Conservation (phyloP, 2,329 filamentous ascomycete genomes). For the Trichoderma lentiforme region DNA sequence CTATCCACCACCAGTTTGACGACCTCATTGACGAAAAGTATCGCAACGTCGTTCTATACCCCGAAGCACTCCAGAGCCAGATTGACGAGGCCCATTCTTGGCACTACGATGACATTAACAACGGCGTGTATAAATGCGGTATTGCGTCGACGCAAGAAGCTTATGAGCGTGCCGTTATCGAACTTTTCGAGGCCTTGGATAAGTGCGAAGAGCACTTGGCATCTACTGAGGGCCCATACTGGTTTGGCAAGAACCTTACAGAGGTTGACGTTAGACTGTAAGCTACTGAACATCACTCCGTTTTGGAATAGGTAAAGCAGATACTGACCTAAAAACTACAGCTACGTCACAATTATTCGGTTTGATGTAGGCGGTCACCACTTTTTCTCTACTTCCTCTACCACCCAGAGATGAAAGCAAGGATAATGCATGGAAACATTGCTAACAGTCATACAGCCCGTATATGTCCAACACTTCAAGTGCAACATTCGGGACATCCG, state of each 20-base stretch:
- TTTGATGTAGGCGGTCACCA: slow-evolving; percentile 49
- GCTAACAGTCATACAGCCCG: slow-evolving; percentile 34
- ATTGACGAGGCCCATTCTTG: slow-evolving; percentile 77
- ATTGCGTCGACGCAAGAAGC: slow-evolving; percentile 80
- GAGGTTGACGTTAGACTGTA: slow-evolving; percentile 75
- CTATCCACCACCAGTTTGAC: slow-evolving; percentile 57
- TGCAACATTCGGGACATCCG: slow-evolving; percentile 82
- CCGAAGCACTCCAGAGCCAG: slow-evolving; percentile 53
- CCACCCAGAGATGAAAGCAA: neutral
- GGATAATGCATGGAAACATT: neutral
- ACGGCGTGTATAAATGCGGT: slow-evolving; percentile 69
- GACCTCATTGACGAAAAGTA: slow-evolving; percentile 58
- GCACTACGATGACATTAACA: slow-evolving; percentile 71
- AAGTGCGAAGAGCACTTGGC: slow-evolving; percentile 67
- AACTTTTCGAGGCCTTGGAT: slow-evolving; percentile 73
- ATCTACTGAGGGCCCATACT: slow-evolving; percentile 55
- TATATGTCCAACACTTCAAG: slow-evolving; percentile 84
- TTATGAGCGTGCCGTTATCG: slow-evolving; percentile 68
- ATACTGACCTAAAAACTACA: slow-evolving; percentile 24
- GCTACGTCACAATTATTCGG: slow-evolving; percentile 64
- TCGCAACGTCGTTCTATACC: slow-evolving; percentile 63
- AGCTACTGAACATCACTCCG: slow-evolving; percentile 22
- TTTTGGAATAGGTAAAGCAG: neutral
- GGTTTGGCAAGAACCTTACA: slow-evolving; percentile 70
- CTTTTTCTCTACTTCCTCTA: neutral